Evolutionary conservation across 106 monocot species (phyloP), one percentile per base, ranked within the genome.

Genomic region (Dendrobium officinale): DNA sequence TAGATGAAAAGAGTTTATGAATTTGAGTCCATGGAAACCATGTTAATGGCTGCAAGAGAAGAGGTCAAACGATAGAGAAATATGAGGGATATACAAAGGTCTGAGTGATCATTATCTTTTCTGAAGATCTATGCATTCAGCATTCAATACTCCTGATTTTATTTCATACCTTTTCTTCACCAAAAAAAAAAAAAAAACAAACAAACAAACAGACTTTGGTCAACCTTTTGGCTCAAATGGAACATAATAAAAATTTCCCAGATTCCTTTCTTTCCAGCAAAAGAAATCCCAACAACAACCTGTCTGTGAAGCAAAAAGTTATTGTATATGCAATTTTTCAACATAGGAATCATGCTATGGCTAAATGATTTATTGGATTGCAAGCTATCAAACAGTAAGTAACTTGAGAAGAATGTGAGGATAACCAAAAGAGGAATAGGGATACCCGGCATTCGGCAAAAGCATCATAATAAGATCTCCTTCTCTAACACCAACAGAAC

Each of bases 381-480:
- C 37, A 37, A 70, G 37, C 70, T 37, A 37, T 31, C 70, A 31
- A 15, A 37, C 9, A 70, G 1, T 15, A 24, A 70, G 37, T 4
- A 10, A 70, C 3, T 70, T 78, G 54, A 58, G 24, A 67, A 19
- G n/a, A 73, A 55, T 54, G 17, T 47, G 58, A 58, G 58, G 4
- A 82, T 18, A 55, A 40, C 24, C 29, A 67, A 49, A 74, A 48
- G 10, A 79, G 66, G 9, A 68, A 40, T 61, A 75, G 41, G 48
- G 27, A 72, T 33, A 47, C 76, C 88, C 82, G 22, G 79, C 19
- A 33, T 80, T 33, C 17, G 24, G 1, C 0, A 85, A 37, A 64
- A 82, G 29, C 97, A 98, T 95, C 78, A 84, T 95, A 56, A 98
- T 41, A 77, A 98, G 72, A 84, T 98, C 97, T 22, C 94, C 94